Evolutionary conservation across 352 stramenopile genomes (phyloP).

Genomic region (Aphanomyces cochlioides): DNA sequence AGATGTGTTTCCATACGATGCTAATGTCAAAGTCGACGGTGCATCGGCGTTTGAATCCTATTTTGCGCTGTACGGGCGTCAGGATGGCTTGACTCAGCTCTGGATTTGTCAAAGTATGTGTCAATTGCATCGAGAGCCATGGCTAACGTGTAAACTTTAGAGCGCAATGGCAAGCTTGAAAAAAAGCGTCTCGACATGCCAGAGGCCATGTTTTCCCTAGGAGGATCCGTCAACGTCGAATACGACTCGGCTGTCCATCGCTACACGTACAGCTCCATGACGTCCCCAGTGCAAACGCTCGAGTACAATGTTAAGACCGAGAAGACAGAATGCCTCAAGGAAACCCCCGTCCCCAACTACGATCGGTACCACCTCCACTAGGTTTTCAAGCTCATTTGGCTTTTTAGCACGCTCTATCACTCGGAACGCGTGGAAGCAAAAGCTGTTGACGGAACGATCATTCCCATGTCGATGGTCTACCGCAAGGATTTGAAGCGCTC

Average conservation of each 20-base stretch:
- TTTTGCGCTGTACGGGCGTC: constrained; percentile 80
- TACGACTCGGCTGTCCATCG: constrained; percentile 87
- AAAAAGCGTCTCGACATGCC: constrained; percentile 78
- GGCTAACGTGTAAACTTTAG: too few species aligned
- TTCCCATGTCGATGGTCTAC: constrained; percentile 83
- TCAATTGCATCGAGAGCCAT: too few species aligned
- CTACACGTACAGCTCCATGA: constrained; percentile 91
- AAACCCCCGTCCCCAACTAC: constrained; percentile 91
- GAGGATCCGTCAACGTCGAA: constrained; percentile 71
- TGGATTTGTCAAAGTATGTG: constrained; percentile 70
- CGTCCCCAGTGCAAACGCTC: constrained; percentile 85
- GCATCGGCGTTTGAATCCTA: constrained; percentile 86
- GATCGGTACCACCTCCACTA: constrained; percentile 49
- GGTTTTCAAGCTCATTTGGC: too few species aligned
- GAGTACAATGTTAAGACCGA: constrained; percentile 74
- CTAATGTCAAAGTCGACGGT: constrained; percentile 76
- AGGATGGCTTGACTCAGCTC: constrained; percentile 80
- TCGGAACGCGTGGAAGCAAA: constrained; percentile 87
- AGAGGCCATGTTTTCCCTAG: constrained; percentile 88
- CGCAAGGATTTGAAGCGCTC: constrained; percentile 57
- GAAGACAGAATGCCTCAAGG: constrained; percentile 84
- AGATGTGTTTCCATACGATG: constrained; percentile 83
- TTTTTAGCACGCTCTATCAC: constrained; percentile 61
- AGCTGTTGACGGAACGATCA: constrained; percentile 80
- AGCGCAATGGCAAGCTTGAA: neutral